Evolutionary conservation across 2,329 filamentous ascomycete species (phyloP), one percentile per base, ranked within the genome.

Genomic region (Gnomoniopsis smithogilvyi): DNA sequence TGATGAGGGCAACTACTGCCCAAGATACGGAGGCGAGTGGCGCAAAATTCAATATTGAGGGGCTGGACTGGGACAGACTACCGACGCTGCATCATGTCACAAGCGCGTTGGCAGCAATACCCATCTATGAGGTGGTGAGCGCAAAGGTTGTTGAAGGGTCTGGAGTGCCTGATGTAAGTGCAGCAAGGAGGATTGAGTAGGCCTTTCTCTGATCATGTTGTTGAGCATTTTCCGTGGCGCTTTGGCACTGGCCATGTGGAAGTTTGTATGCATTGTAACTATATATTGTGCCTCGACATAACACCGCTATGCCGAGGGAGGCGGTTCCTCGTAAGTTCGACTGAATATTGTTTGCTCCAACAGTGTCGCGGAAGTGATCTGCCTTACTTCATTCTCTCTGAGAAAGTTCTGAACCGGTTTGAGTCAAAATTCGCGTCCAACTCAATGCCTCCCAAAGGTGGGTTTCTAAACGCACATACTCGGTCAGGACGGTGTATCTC

Each of bases 1-100:
- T 75, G 24, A 68, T 69, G 38, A 70, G 71, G 52, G 70, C 79
- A 0, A 49, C 54, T 7, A 12, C 26, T 4, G 2, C 50, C n/a
- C 49, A 1, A 8, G 17, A 36, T 15, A 43, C 41, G 19, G 34
- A 46, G 46, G 68, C 66, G 1, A 24, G n/a, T 4, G 57, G 57
- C 3, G 78, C 79, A 1, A 73, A 65, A 2, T 68, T 87, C 53
- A 69, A 72, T 53, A 78, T 86, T 56, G 74, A 82, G 43, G 72
- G 70, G 0, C 64, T 79, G 17, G 78, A 83, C 64, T 83, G 78
- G 83, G 72, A 82, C 50, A 72, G 70, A 4, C 67, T 88, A 59
- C 86, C 85, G 0, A 88, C 84, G 2, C 70, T 88, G 54, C 83
- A 88, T 65, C 81, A 87, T 66, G 70, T 88, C 10, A 71, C 83